Percentiles rank a stretch among this genome's conserved stretches.
These are phyloP conservation scores for Claviceps quebecensis DNA, from an alignment of 2,329 filamentous ascomycete genomes.

Conservation along the genomic window DNA sequence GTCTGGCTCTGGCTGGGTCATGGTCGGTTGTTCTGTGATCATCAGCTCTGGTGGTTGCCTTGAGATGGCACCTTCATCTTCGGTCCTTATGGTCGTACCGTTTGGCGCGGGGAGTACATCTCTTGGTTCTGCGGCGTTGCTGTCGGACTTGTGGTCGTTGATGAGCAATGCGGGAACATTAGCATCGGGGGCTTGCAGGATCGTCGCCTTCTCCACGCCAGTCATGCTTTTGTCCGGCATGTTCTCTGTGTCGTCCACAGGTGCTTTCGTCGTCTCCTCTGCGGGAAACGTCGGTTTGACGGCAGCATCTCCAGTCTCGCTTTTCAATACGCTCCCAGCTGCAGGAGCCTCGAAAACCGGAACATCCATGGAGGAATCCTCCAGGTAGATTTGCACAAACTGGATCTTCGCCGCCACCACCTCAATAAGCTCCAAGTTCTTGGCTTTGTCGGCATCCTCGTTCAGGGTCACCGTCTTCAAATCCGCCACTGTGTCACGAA, in stretches of 20 bases:
- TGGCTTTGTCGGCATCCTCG: constrained; percentile 32
- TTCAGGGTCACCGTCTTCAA: constrained; percentile 46
- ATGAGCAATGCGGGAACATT: background rate
- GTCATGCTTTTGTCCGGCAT: background rate
- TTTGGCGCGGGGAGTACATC: background rate
- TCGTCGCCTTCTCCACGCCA: background rate
- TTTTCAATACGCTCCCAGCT: too few species aligned
- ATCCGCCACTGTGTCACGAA: constrained; percentile 50
- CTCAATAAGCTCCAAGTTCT: constrained; percentile 40
- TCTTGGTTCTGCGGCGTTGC: background rate
- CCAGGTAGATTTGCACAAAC: constrained; percentile 48
- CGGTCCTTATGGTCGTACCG: background rate
- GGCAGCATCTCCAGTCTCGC: background rate
- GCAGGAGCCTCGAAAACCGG: constrained; percentile 12
- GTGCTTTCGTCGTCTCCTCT: background rate
- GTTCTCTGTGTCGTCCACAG: background rate
- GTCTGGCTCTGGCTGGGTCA: background rate
- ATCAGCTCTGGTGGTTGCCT: background rate
- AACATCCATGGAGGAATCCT: constrained; percentile 40
- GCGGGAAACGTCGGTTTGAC: background rate
- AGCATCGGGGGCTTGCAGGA: background rate
- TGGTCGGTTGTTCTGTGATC: background rate
- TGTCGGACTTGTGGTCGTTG: background rate
- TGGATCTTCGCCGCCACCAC: constrained; percentile 48
- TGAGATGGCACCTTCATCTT: background rate